Evolutionary conservation across 139 green algal genomes (phyloP), one percentile per base, ranked within the genome.

Genomic region (Haematococcus sp.): DNA sequence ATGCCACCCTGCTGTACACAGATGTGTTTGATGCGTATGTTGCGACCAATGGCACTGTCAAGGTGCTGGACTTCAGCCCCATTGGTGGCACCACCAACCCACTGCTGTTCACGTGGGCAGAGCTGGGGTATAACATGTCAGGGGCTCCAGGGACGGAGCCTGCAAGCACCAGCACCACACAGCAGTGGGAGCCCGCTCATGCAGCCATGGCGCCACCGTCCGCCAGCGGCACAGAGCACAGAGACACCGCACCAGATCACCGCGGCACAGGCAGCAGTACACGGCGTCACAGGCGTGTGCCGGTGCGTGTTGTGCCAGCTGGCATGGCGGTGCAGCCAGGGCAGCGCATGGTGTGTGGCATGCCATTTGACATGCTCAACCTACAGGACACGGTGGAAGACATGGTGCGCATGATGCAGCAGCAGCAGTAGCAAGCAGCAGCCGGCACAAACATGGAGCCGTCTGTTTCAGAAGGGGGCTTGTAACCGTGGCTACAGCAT

Each of bases 21-120:
- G 40, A 49, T 49, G 40, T 49, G 17, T 89, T 91, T 66, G 94
- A 98, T 70, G 88, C 97, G 7, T 97, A 97, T 61, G 76, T 98
- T 0, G 82, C 91, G 7, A 75, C 74, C 17, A 80, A 54, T 33
- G 64, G 66, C 23, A 52, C 61, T 0, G 81, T 95, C 0, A 82
- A 81, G 23, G 65, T 99, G 4, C 7, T 99, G 22, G 95, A 99
- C 82, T 92, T 99, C 75, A 98, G 97, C 77, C 88, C 94, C 0
- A 74, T 89, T 31, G 81, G 84, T 11, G 85, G 79, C 60, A 88
- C 86, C 25, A 98, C 94, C 11, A 83, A 86, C 0, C 90, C 95
- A 16, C 87, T 98, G 68, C 84, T 98, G 9, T 99, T 96, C 55
- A 52, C 63, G 16, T 83, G 75, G 75, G 58, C 63, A 27, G 70